A percentile compares a stretch with the other conserved stretches of the same genome.
Evolutionary conservation across 2,329 filamentous ascomycete genomes (phyloP).

Genomic region (Daldinia sp.): DNA sequence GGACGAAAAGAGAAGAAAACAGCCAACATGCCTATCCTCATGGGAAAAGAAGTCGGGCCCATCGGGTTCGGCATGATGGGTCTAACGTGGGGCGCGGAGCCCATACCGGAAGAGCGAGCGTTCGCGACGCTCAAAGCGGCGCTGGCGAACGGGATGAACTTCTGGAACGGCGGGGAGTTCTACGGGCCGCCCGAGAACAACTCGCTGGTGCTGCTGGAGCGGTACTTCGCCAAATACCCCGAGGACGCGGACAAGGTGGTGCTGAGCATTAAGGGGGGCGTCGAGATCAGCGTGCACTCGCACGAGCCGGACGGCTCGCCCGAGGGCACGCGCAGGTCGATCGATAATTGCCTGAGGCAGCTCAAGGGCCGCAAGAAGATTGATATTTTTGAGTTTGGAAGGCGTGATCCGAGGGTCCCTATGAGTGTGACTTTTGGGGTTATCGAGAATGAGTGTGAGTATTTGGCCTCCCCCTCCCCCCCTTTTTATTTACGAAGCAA

Average conservation of each 20-base stretch:
- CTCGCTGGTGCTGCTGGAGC: conserved; percentile 64
- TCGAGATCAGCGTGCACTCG: conserved; percentile 52
- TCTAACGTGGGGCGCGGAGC: conserved; percentile 49
- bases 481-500: background rate
- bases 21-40: conserved; percentile 46
- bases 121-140: conserved; percentile 64
- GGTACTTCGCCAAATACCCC: conserved; percentile 68
- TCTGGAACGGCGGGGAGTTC: conserved; percentile 68
- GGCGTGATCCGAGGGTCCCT: conserved; percentile 59
- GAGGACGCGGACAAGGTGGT: conserved; percentile 68
- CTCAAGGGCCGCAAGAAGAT: conserved; percentile 62
- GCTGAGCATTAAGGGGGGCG: conserved; percentile 68
- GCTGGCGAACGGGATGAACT: conserved; percentile 54
- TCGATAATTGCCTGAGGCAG: conserved; percentile 61
- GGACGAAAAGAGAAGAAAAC: background rate
- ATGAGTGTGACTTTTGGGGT: conserved; percentile 53
- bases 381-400: conserved; percentile 66
- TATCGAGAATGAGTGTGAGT: conserved; percentile 52
- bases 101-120: conserved; percentile 54
- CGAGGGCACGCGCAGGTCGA: conserved; percentile 60
- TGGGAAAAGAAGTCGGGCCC: conserved; percentile 47
- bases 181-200: conserved; percentile 66
- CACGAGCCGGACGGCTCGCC: conserved; percentile 59
- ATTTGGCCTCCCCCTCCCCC: background rate
- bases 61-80: conserved; percentile 51